phyloP scores from a whole-genome alignment of 1,284 basidiomycete genomes.

The Tremellales sp. region DNA sequence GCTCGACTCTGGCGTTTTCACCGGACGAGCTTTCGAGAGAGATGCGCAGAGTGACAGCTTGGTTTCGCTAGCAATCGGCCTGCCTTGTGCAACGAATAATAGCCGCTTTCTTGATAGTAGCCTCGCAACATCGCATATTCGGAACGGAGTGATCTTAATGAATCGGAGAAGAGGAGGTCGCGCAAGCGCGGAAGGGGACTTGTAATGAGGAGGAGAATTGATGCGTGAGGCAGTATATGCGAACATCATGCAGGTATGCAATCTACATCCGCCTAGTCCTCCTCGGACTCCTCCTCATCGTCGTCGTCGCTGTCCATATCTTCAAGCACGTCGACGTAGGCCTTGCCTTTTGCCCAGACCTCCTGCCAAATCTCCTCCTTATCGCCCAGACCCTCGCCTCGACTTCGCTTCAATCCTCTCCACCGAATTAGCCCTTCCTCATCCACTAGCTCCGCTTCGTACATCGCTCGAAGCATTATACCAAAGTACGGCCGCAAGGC shows the following conservation, averaged over 20 bases:
- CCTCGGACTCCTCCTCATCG: slow-evolving; percentile 33
- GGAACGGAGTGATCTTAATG: too few relatives aligned
- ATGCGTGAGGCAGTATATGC: too few relatives aligned
- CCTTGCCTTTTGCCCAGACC: slow-evolving; percentile 38
- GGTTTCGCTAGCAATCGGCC: slow-evolving; percentile 42
- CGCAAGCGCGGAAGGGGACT: too few relatives aligned
- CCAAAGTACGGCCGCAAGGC: slow-evolving; percentile 37
- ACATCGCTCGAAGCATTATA: slow-evolving; percentile 44
- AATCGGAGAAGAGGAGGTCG: not conserved
- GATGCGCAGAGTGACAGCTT: slow-evolving; percentile 31
- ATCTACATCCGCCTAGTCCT: slow-evolving; percentile 15
- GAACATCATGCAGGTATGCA: too few relatives aligned
- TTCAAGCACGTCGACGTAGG: slow-evolving; percentile 44
- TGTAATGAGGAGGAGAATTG: too few relatives aligned
- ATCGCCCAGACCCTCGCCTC: slow-evolving; percentile 35
- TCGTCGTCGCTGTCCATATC: slow-evolving; percentile 44
- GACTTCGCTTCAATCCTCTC: slow-evolving; percentile 38
- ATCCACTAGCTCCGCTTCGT: slow-evolving; percentile 46
- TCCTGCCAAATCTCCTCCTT: slow-evolving; percentile 33
- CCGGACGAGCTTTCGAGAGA: too few relatives aligned
- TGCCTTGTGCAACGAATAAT: slow-evolving; percentile 16
- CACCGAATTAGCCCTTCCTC: slow-evolving; percentile 47
- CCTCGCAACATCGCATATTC: slow-evolving; percentile 43
- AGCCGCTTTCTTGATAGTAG: slow-evolving; percentile 44
- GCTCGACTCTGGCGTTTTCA: not conserved